These are phyloP conservation scores for Aspergillus floridensis DNA, from an alignment of 2,329 filamentous ascomycete species.

Conservation along the genomic window DNA sequence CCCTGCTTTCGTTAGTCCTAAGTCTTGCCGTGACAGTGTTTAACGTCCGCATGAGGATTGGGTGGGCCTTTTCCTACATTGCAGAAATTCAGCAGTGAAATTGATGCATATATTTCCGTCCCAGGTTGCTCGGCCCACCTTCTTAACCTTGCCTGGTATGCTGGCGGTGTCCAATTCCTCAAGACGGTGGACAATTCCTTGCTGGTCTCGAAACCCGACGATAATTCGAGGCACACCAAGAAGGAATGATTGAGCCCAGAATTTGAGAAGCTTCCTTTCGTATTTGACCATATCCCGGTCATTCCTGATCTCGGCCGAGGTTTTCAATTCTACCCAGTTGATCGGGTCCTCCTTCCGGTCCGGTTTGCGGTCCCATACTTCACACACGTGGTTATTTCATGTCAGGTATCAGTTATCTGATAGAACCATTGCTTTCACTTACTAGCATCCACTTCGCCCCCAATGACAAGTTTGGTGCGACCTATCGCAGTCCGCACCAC, in stretches of 20 bases:
- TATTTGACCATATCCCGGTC: conserved; percentile 71
- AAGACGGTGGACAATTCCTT: conserved; percentile 68
- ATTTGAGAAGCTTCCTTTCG: conserved; percentile 87
- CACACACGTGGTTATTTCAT: background rate
- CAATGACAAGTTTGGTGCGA: conserved; percentile 69
- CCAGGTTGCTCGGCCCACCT: conserved; percentile 68
- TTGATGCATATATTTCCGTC: conserved; percentile 93
- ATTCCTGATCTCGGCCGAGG: conserved; percentile 68
- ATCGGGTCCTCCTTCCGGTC: conserved; percentile 62
- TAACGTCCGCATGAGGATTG: background rate
- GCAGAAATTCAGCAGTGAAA: conserved; percentile 74
- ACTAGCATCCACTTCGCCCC: conserved; percentile 91
- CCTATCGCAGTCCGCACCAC: conserved; percentile 87
- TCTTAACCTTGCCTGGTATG: conserved; percentile 74
- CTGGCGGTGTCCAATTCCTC: conserved; percentile 76
- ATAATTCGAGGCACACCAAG: conserved; percentile 90
- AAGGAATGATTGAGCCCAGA: conserved; percentile 95
- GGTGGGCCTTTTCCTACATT: conserved; percentile 55
- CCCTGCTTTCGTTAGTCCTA: conserved; percentile 45
- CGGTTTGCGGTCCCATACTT: conserved; percentile 83
- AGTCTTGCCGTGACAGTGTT: background rate
- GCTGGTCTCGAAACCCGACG: conserved; percentile 75
- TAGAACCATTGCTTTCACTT: conserved; percentile 29
- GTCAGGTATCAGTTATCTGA: background rate
- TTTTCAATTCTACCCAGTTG: conserved; percentile 96